These are phyloP conservation scores for Saccharomyces paradoxus DNA, from an alignment of 805 yeast species.

Conservation along the genomic window DNA sequence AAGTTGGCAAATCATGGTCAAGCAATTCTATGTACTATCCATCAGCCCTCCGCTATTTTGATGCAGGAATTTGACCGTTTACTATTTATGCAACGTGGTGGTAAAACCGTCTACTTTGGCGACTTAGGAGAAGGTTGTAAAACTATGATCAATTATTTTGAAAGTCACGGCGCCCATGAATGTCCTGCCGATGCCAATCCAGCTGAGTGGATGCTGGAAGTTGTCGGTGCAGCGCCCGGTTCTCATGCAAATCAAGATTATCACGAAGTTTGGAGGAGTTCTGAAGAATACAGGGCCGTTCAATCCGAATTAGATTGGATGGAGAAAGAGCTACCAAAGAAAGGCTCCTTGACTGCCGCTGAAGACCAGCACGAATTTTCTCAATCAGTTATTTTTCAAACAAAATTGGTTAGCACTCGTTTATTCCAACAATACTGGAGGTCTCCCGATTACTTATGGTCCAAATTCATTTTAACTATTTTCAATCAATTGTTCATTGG, in stretches of 20 bases:
- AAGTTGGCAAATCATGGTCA: slow-evolving; percentile 53
- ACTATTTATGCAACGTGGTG: slow-evolving; percentile 61
- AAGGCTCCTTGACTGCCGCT: slow-evolving; percentile 28
- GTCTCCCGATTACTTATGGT: slow-evolving; percentile 55
- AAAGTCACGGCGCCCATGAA: slow-evolving; percentile 51
- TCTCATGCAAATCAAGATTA: slow-evolving; percentile 66
- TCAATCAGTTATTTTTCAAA: slow-evolving; percentile 36
- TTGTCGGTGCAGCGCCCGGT: slow-evolving; percentile 78
- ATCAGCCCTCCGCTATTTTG: slow-evolving; percentile 77
- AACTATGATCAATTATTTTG: slow-evolving; percentile 58
- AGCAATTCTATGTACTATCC: slow-evolving; percentile 67
- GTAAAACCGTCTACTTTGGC: slow-evolving; percentile 69
- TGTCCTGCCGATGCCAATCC: slow-evolving; percentile 71
- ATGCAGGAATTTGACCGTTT: slow-evolving; percentile 73
- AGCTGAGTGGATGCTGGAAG: slow-evolving; percentile 89
- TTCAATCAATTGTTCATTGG: slow-evolving; percentile 61
- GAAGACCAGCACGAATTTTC: slow-evolving; percentile 37
- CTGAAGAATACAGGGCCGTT: slow-evolving; percentile 52
- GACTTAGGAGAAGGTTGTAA: slow-evolving; percentile 51
- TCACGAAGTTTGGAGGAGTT: slow-evolving; percentile 68
- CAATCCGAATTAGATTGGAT: slow-evolving; percentile 51
- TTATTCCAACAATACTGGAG: slow-evolving; percentile 61
- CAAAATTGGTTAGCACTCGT: slow-evolving; percentile 41
- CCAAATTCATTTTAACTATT: slow-evolving; percentile 46
- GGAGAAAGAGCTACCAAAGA: slow-evolving; percentile 48